Percentiles rank a stretch among this genome's conserved stretches.
phyloP scores from a whole-genome alignment of 768 basidiomycete species.

The Pleurotus eryngii region DNA sequence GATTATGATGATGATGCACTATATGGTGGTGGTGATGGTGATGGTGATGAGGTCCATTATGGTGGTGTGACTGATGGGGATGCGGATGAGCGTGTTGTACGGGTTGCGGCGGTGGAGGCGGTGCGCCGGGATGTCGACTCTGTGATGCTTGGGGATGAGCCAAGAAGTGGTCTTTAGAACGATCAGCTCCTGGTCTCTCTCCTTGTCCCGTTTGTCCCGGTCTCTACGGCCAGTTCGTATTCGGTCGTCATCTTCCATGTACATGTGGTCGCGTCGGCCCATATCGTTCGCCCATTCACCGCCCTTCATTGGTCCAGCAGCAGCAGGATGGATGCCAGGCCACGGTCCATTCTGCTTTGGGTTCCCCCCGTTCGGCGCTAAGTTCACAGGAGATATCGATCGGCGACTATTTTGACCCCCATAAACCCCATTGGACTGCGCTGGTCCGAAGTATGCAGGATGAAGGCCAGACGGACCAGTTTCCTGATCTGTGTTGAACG shows the following conservation, averaged over 20 bases:
- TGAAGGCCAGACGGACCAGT: slow-evolving; percentile 25
- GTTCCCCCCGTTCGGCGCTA: slow-evolving; percentile 25
- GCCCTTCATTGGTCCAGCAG: slow-evolving; percentile 18
- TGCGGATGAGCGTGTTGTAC: slow-evolving; percentile 31
- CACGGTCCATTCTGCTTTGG: slow-evolving; percentile 31
- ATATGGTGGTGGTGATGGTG: slow-evolving; percentile 55
- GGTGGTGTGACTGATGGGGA: slow-evolving; percentile 28
- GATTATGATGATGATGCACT: slow-evolving; percentile 35
- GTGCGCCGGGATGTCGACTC: slow-evolving; percentile 18
- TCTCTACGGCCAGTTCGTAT: slow-evolving; percentile 7
- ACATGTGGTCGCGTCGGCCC: slow-evolving; percentile 14
- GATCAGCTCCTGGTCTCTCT: slow-evolving; percentile 16
- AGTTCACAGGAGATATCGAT: slow-evolving; percentile 35
- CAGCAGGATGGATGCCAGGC: slow-evolving; percentile 28
- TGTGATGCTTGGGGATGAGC: slow-evolving; percentile 19
- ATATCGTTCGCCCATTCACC: slow-evolving; percentile 11
- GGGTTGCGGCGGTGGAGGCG: slow-evolving; percentile 14
- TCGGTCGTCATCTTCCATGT: slow-evolving; percentile 12
- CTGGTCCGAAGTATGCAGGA: slow-evolving; percentile 30
- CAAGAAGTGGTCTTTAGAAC: slow-evolving; percentile 19
- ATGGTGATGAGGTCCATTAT: slow-evolving; percentile 34
- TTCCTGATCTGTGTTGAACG: slow-evolving; percentile 18
- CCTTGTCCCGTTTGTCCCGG: slow-evolving; percentile 12
- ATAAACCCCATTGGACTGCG: slow-evolving; percentile 5
- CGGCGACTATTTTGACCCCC: slow-evolving; percentile 20